These are phyloP conservation scores for Cinchona pubescens DNA, from an alignment of 257 asterid species.

Conservation along the genomic window DNA sequence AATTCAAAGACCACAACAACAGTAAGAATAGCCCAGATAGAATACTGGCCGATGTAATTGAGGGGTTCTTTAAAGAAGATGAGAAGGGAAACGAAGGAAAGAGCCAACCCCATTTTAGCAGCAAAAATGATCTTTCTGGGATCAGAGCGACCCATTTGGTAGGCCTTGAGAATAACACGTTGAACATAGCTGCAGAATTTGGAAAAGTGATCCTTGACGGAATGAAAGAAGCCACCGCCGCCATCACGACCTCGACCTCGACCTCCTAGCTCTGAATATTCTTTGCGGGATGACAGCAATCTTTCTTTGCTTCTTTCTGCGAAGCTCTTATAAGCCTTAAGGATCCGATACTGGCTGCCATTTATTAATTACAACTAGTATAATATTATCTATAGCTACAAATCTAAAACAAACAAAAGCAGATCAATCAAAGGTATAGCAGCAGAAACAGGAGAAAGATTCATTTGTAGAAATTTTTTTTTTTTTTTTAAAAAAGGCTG, in stretches of 20 bases:
- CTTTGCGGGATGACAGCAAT: conserved; percentile 45
- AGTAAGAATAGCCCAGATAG: conserved; percentile 51
- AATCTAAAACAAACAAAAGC: neutral
- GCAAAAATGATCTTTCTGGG: conserved; percentile 48
- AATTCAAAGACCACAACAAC: conserved; percentile 89
- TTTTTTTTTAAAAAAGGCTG: too few species aligned
- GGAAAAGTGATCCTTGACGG: conserved; percentile 3
- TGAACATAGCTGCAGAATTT: conserved; percentile 15
- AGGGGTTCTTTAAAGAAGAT: conserved; percentile 49
- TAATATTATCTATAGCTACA: neutral
- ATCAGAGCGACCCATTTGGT: conserved; percentile 46
- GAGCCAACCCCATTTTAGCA: conserved; percentile 44
- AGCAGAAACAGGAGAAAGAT: too few species aligned
- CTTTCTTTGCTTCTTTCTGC: conserved; percentile 53
- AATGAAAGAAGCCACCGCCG: conserved; percentile 30
- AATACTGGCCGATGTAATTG: conserved; percentile 34
- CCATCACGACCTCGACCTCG: conserved; percentile 15
- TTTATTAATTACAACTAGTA: conserved; percentile 1
- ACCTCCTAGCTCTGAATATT: conserved; percentile 43
- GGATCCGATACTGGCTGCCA: conserved; percentile 59
- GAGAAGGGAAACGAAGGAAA: conserved; percentile 42
- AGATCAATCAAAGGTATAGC: neutral
- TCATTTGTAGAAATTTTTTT: too few species aligned
- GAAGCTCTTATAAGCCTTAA: conserved; percentile 67
- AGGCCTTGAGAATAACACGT: conserved; percentile 17